These are phyloP conservation scores for Phytophthora citricola DNA, from an alignment of 352 stramenopile species.

Conservation along the genomic window DNA sequence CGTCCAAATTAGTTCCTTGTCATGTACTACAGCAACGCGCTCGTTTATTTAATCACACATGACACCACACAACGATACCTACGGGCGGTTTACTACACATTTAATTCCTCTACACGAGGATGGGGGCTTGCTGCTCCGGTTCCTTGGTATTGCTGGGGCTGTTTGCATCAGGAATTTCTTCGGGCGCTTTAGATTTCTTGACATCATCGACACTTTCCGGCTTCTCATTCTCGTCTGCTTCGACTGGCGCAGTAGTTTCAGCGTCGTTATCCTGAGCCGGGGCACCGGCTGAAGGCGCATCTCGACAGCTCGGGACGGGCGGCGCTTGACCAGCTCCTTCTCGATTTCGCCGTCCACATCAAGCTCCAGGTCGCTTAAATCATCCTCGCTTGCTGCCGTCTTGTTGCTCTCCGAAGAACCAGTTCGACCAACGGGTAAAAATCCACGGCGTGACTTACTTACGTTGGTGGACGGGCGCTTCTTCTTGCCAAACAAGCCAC, in stretches of 20 bases:
- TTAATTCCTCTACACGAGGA: conserved; percentile 25
- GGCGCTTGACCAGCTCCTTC: conserved; percentile 62
- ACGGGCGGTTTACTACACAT: conserved; percentile 19
- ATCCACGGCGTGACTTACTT: conserved; percentile 43
- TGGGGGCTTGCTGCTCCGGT: conserved; percentile 16
- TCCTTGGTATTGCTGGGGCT: conserved; percentile 14
- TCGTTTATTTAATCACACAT: conserved; percentile 49
- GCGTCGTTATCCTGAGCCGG: conserved; percentile 16
- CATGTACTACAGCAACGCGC: conserved; percentile 41
- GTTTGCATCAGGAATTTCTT: conserved; percentile 22
- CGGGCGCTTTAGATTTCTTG: conserved; percentile 18
- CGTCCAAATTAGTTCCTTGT: conserved; percentile 24
- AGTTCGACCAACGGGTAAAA: conserved; percentile 33
- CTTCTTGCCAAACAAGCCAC: conserved; percentile 56
- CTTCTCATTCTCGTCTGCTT: conserved; percentile 24
- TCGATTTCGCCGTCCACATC: conserved; percentile 81
- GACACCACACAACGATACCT: conserved; percentile 26
- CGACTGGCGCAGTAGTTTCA: conserved; percentile 4
- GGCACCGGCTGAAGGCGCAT: conserved; percentile 16
- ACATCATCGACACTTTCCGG: conserved; percentile 3
- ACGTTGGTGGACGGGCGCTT: conserved; percentile 44
- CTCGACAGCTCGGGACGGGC: conserved; percentile 55
- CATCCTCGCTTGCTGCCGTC: conserved; percentile 33
- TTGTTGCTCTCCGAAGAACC: conserved; percentile 42
- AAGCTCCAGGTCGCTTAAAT: conserved; percentile 64